Evolutionary conservation across 2,329 filamentous ascomycete genomes (phyloP), one percentile per base, ranked within the genome.

Genomic region (Eutypa lata): DNA sequence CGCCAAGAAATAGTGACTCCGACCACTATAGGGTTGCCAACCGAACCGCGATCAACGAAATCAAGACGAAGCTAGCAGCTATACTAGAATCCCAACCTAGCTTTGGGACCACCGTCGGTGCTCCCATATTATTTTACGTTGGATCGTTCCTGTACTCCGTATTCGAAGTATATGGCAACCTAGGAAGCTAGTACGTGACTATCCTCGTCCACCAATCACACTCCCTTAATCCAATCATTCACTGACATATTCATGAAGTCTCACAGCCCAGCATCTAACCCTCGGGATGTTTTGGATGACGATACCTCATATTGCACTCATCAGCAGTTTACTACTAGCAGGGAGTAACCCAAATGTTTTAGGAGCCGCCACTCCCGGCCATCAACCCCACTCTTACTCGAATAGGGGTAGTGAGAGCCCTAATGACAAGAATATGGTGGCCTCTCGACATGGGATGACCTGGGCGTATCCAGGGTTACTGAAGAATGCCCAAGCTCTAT

Each of bases 231-330:
- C 18, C 10, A 21, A 8, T 7, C 22, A 26, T 16, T 13, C n/a
- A 16, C 40, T 44, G n/a, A 45, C n/a, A 16, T 7, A 1, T 21
- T 18, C 3, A 21, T 42, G 45, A 31, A 55, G 53, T 46, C 40
- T 55, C 11, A 55, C 53, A 5, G 53, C 53, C 2, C 50, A 52
- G 10, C 53, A 55, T 40, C 24, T 55, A 7, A 50, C 50, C 3
- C 33, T 44, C 24, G 50, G 53, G 11, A 55, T 55, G 53, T 55
- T 55, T n/a, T 55, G 53, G 53, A 55, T 52, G 50, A 55, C 53
- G 24, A 50, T 55, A 26, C 53, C 53, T 6, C 53, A 55, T 7
- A 24, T 55, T 10, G 53, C 53, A 7, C 50, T 55, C 3, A 46
- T 52, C 21, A 55, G 53, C 31, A 52, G 53, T 10, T 50, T 55